Base-by-base conservation (phyloP, 106 monocot species). In the Dioscorea alata region DNA sequence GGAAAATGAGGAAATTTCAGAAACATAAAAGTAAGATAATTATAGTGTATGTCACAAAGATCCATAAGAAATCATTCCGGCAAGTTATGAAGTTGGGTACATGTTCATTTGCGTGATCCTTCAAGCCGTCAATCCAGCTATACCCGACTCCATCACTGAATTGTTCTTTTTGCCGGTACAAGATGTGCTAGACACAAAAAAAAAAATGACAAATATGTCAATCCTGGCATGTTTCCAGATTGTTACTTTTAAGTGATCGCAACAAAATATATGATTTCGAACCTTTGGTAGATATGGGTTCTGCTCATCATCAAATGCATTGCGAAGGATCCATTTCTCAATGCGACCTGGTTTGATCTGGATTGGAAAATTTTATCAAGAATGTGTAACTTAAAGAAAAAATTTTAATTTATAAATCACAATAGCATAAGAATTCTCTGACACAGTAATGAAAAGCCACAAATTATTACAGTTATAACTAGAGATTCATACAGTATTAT, bases 71-170 rank as follows among this genome's bases (percentile, higher is more conserved):
- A 42, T 42, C 42, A 42, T 42, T 42, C 42, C 42, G 6, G 5
- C 6, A 42, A 42, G 42, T 42, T 42, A 42, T 42, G 42, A 42
- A 8, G 42, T 42, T 42, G 23, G 12, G 34, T 92, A 99, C 97
- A 85, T 90, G 89, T 78, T 85, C 71, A 64, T 81, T 87, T 68
- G 92, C 97, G 76, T 99, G 92, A 63, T 82, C 90, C 71, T 90
- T 99, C 75, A 99, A 85, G 33, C 97, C 97, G 79, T 93, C 97
- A 69, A 99, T 99, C 97, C 97, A 99, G 74, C 92, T 92, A 53
- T 99, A 99, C 12, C 97, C 97, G 13, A 99, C 97, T 42, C 97
- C 97, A 75, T 92, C 97, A 66, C 97, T 99, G 63, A 92, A 99
- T 63, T 99, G 97, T 61, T 99, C 97, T 79, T 99, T 99, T 71